Base-by-base conservation (phyloP, 2,329 filamentous ascomycete species). In the Aureobasidium subglaciale region DNA sequence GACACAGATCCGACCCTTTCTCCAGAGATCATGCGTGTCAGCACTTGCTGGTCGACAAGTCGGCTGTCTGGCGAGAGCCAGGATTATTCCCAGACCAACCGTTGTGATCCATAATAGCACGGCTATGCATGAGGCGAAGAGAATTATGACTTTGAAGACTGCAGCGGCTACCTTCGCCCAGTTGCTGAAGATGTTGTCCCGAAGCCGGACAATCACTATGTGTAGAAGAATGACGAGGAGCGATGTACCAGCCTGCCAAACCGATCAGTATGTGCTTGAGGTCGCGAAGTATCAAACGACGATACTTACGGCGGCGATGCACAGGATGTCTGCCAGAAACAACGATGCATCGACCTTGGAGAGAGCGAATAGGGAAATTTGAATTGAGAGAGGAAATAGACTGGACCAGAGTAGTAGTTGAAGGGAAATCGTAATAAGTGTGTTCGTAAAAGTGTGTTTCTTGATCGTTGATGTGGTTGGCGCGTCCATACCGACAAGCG, bases 371-470 rank as follows among this genome's bases (percentile, higher is more conserved):
- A 52, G 16, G 30, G 34, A 30, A 7, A 41, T 32, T 32, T 52
- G 34, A 7, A 52, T 29, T n/a, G 35, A 32, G 9, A 52, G 34
- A 52, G 32, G 9, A 30, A 41, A n/a, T 8, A 52, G 35, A 13
- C 48, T 52, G 24, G 34, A 40, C 48, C 48, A 52, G 34, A 52
- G 35, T 10, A 52, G 37, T 30, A 52, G 34, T 24, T 52, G 48
- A 37, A 52, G 32, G 22, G 37, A 41, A 9, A 52, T 40, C 34
- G 48, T 52, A 15, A 41, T 35, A 11, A 52, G 27, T 22, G 15
- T 8, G 4, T 25, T 30, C 48, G 25, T 41, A 24, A 52, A 52
- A 52, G 48, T 40, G 48, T 41, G 48, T 41, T n/a, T n/a, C 16
- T 30, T 52, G 46, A 24, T 5, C 6, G n/a, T 22, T 2, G 29